phyloP scores from a whole-genome alignment of 202 grass and related monocot species.

The Hordeum pubiflorum region DNA sequence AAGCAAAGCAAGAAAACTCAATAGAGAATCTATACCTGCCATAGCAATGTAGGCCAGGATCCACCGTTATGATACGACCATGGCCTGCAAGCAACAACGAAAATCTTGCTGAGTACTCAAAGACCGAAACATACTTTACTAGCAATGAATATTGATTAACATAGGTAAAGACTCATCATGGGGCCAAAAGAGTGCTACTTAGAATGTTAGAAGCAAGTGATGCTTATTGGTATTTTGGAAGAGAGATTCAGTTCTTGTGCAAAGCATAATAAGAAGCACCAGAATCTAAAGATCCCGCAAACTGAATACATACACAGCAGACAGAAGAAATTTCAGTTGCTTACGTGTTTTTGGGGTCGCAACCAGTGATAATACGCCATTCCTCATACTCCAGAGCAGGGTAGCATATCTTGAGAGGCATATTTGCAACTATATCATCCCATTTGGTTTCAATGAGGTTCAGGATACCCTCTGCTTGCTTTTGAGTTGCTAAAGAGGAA shows the following conservation, averaged over 20 bases:
- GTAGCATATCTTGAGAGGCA: conserved; percentile 97
- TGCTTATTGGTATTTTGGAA: neutral
- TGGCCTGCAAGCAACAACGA: conserved; percentile 41
- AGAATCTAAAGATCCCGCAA: neutral
- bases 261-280: neutral
- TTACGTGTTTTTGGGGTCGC: conserved; percentile 96
- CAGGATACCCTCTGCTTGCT: conserved; percentile 78
- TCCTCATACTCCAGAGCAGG: conserved; percentile 85
- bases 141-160: neutral
- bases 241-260: too few species aligned
- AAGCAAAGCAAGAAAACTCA: neutral
- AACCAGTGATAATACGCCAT: conserved; percentile 93
- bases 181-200: neutral
- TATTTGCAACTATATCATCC: conserved; percentile 91
- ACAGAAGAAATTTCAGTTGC: conserved; percentile 35
- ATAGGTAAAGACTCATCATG: neutral
- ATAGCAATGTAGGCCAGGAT: conserved; percentile 86
- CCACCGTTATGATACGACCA: conserved; percentile 97
- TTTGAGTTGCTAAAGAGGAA: conserved; percentile 72
- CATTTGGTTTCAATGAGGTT: conserved; percentile 93
- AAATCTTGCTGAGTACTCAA: neutral
- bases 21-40: conserved; percentile 53
- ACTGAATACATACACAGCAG: neutral
- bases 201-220: conserved; percentile 2
- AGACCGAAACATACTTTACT: neutral